These are phyloP conservation scores for Phaeosphaeriaceae sp. DNA, from an alignment of 2,329 filamentous ascomycete species.

Conservation along the genomic window DNA sequence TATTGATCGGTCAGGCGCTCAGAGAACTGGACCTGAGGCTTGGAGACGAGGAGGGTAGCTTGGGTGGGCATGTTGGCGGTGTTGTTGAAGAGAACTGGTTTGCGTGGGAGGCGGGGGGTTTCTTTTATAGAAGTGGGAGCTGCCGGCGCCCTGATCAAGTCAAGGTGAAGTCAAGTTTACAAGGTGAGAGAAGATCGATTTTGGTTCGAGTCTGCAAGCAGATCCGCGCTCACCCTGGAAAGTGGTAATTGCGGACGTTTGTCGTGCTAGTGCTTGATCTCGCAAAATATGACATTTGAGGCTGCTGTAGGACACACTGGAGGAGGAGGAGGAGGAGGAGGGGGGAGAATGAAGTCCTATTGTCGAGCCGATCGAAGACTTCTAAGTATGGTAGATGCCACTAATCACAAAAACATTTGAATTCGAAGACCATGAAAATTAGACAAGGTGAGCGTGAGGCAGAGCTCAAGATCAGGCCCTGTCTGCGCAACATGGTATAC, in stretches of 20 bases:
- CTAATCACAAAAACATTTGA: no score
- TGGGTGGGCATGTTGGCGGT: neutral
- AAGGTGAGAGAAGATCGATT: neutral
- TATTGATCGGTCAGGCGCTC: neutral
- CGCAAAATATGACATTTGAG: no score
- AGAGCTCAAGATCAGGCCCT: no score
- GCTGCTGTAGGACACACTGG: no score
- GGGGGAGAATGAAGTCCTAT: no score
- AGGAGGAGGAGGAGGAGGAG: no score
- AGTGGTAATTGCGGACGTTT: neutral
- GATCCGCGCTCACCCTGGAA: neutral
- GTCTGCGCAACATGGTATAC: no score
- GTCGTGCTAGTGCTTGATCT: neutral
- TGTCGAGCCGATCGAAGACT: no score
- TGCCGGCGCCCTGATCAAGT: neutral
- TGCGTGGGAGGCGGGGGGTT: neutral
- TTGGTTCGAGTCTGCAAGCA: neutral
- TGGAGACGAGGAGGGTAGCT: neutral
- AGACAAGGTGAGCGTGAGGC: no score
- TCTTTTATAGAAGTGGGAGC: neutral
- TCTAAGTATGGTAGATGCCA: no score
- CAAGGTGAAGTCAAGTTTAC: neutral
- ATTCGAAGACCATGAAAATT: no score
- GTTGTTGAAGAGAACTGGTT: neutral
- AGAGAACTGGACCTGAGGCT: conserved; percentile 1